Base-by-base conservation (phyloP, 202 grass and related monocot species). In the Thinopyrum obtusiflorum region DNA sequence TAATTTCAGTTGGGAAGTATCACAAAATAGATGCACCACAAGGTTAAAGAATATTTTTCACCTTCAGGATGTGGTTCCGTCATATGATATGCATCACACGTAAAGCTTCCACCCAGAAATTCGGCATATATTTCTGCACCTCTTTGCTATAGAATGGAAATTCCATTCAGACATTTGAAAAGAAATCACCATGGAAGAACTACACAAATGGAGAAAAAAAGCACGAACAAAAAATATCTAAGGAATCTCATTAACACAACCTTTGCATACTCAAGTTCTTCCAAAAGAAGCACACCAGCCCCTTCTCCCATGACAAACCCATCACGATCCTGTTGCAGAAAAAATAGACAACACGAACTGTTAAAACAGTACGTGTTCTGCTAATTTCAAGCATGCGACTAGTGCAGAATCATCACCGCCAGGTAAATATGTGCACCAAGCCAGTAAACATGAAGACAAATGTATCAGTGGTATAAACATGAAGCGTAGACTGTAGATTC, bases 241-340 rank as follows among this genome's bases (percentile, higher is more conserved):
- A 72, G 42, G 27, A 80, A 78, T 40, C 21, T 69, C 55, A 68
- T 61, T 59, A 66, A 25, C 35, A 14, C 11, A 86, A 95, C 97
- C 97, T 99, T 97, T 85, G 97, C 97, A 63, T 99, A 92, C 85
- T 99, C 97, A 81, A 99, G 92, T 94, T 99, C 97, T 99, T 99
- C 97, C 80, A 97, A 71, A 83, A 99, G 84, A 83, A 99, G 93
- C 51, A 99, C 97, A 27, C 97, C 97, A 82, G 93, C 90, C 65
- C 97, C 97, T 93, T 99, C 97, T 85, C 97, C 97, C 90, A 99
- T 99, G 55, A 99, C 93, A 99, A 99, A 99, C 81, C 97, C 97
- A 94, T 99, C 97, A 47, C 97, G 90, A 55, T 91, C 97, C 97
- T 99, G 69, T 87, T 62, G 83, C 1, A 28, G 8, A 80, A 76